Evolutionary conservation across 495 filamentous ascomycete species (phyloP), one percentile per base, ranked within the genome.

Genomic region (Extremus antarcticus): DNA sequence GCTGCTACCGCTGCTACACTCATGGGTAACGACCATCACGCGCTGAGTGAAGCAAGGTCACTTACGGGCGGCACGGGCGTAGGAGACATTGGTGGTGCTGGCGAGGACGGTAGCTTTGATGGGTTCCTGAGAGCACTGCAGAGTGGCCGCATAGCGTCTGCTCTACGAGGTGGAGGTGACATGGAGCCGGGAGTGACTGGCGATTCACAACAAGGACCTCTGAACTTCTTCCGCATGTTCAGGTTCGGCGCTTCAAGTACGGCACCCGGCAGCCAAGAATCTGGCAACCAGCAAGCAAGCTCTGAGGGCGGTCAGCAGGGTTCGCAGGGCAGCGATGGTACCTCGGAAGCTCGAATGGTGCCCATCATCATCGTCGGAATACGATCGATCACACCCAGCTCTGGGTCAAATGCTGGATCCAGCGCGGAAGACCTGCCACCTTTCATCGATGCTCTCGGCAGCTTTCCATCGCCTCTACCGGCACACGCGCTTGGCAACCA

Each of bases 291-390:
- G 25, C 9, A 1, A 15, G 17, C n/a, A n/a, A 59, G 56, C 43
- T 54, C 51, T 9, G 60, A 51, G n/a, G 25, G 50, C 16, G 55
- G 47, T 29, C 50, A 54, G 10, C 39, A 43, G 19, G 54, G 70
- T 45, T 72, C 77, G 41, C 72, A 74, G 35, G 67, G 73, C 48
- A 53, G 67, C 52, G 68, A 69, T 20, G 77, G 79, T 45, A 72
- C 68, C n/a, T 50, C 58, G 20, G 82, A 84, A 53, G 81, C 76
- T 13, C 74, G 82, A 16, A 82, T 79, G 56, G 79, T 86, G 16
- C 83, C 82, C 8, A 73, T 86, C 50, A 82, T 86, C 25, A 78
- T 88, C 40, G 84, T 88, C 43, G 85, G 85, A 10, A 85, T 88
- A 40, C 74, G 84, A 25, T 85, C 83, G 11, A 82, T 87, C 38